Evolutionary conservation across 495 filamentous ascomycete genomes (phyloP), one percentile per base, ranked within the genome.

Genomic region (Rostrohypoxylon terebratum): DNA sequence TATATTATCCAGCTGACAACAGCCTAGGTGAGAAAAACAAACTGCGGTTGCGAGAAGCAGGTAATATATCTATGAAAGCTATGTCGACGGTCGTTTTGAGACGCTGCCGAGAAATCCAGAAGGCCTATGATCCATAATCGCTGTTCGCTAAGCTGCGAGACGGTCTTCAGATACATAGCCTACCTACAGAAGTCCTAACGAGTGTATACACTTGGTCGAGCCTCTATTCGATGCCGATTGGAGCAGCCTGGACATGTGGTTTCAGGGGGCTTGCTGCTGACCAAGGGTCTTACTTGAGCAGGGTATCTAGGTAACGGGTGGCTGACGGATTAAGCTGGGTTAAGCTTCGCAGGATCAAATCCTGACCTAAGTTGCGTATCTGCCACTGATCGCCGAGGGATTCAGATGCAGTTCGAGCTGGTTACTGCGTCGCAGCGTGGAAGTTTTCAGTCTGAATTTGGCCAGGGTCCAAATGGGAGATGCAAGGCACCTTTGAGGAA

Each of bases 241-340:
- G 66, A 34, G 34, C 55, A 48, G 25, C 11, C 33, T 55, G 10
- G 23, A 34, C 62, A 61, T 69, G 55, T 66, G 66, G 71, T 69
- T 69, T 67, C 66, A 69, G 71, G 66, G 71, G 71, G 71, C 25
- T 69, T 69, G 42, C 4, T 45, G 66, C 66, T 69, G 71, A 69
- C 71, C 61, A 57, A 63, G 38, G 50, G 28, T 58, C 6, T 53
- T 31, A 65, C 66, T 44, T 18, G 61, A 50, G 40, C 51, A 55
- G 38, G 60, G 53, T 42, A 20, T 18, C 25, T 42, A 42, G 13
- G 38, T 42, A 42, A n/a, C 38, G 33, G 21, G 57, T 58, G 48
- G 61, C 59, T 69, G 53, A 73, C 65, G 38, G 38, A 42, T 42
- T 42, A 14, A 42, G 38, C 38, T 20, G 16, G 23, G 48, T 58